These are phyloP conservation scores for Gaertneriomyces sp. DNA, from an alignment of 192 early-diverging fungal species.

Conservation along the genomic window DNA sequence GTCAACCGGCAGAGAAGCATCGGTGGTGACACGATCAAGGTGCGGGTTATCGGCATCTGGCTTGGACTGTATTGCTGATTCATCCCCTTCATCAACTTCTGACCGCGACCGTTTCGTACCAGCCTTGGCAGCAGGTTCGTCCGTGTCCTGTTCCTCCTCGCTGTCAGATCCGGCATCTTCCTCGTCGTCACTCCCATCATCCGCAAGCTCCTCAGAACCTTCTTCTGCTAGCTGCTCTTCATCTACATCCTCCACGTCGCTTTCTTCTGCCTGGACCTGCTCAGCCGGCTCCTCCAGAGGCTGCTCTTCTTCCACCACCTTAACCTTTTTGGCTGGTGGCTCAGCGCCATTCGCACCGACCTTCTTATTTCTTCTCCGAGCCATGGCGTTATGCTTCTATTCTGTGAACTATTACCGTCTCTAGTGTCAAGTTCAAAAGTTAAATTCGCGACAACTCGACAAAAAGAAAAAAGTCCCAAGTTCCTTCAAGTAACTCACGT, in stretches of 20 bases:
- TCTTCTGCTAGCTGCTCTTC: no score
- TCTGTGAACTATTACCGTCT: no score
- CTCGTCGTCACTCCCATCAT: background rate
- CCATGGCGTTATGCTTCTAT: no score
- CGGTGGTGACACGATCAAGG: slow-evolving; percentile 17
- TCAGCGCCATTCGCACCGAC: no score
- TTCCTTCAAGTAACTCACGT: no score
- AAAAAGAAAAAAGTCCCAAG: no score
- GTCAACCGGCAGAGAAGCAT: slow-evolving; percentile 30
- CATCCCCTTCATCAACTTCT: slow-evolving; percentile 6
- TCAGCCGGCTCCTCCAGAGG: background rate
- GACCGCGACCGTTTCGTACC: slow-evolving; percentile 10
- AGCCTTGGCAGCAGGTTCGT: slow-evolving; percentile 16
- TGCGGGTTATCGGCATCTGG: slow-evolving; percentile 21
- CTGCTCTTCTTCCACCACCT: background rate
- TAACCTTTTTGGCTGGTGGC: background rate
- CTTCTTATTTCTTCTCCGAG: no score
- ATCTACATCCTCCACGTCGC: slow-evolving; percentile 3
- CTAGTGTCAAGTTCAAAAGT: no score
- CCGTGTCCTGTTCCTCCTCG: slow-evolving; percentile 18
- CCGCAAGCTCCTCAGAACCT: background rate
- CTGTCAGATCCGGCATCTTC: background rate
- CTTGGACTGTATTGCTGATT: slow-evolving; percentile 15
- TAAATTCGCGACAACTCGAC: no score
- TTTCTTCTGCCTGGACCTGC: background rate